A percentile compares a stretch with the other conserved stretches of the same genome.
These are phyloP conservation scores for Lodderomyces parapsilosis DNA, from an alignment of 1,139 yeast genomes.

Conservation along the genomic window DNA sequence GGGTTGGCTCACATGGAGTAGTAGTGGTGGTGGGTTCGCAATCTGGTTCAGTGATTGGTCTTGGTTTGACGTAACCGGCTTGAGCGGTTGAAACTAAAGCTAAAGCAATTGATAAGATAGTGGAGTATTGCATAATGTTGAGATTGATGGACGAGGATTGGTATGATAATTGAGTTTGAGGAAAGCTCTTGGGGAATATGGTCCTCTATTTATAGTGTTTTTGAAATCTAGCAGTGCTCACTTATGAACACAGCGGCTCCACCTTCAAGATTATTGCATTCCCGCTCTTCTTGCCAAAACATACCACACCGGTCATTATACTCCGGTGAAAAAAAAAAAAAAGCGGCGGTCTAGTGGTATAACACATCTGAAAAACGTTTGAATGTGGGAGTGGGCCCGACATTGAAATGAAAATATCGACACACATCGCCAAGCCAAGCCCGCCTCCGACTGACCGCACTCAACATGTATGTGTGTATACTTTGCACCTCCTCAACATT, in stretches of 20 bases:
- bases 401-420: neutral
- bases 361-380: neutral
- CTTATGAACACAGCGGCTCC: neutral
- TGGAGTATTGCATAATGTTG: conserved; percentile 7
- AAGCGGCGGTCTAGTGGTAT: neutral
- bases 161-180: neutral
- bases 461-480: too few species aligned
- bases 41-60: conserved; percentile 1
- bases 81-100: conserved; percentile 7
- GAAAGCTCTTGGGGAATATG: neutral
- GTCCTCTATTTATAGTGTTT: neutral
- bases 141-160: neutral
- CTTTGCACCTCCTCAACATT: too few species aligned
- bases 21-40: neutral
- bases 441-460: neutral
- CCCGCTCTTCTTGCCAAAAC: too few species aligned
- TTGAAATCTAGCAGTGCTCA: neutral
- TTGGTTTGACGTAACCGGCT: conserved; percentile 7
- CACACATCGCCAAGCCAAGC: neutral
- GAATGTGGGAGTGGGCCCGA: neutral
- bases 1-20: neutral
- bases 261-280: too few species aligned
- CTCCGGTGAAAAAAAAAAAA: neutral
- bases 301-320: neutral
- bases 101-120: conserved; percentile 4